Evolutionary conservation across 805 yeast species (phyloP).

Genomic region (Ogataea ganodermae): DNA sequence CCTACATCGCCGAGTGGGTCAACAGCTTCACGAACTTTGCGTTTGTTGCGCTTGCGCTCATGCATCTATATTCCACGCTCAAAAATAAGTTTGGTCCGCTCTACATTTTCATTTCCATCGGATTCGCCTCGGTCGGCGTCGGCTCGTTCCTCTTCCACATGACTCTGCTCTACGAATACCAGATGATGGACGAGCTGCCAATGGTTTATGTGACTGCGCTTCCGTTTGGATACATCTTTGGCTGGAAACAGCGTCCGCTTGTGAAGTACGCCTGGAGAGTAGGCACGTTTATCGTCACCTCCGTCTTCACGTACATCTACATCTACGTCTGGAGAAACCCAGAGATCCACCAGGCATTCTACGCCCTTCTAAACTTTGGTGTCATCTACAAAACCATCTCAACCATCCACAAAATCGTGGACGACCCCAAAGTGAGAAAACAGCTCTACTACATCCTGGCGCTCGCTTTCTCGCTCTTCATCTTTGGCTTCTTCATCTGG

Average conservation of each 20-base stretch:
- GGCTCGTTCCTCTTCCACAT: constrained; percentile 97
- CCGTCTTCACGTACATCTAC: constrained; percentile 65
- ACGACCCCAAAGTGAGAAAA: constrained; percentile 22
- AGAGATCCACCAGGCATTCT: constrained; percentile 83
- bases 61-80: constrained; percentile 53
- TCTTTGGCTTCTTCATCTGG: constrained; percentile 83
- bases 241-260: constrained; percentile 30
- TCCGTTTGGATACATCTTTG: constrained; percentile 57
- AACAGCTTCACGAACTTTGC: constrained; percentile 76
- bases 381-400: constrained; percentile 60
- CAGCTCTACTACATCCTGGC: constrained; percentile 31
- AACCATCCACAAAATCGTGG: constrained; percentile 27
- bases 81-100: constrained; percentile 66
- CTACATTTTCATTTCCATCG: constrained; percentile 69
- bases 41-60: constrained; percentile 34
- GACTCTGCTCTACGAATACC: constrained; percentile 89
- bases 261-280: constrained; percentile 24
- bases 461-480: constrained; percentile 45
- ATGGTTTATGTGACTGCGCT: constrained; percentile 98
- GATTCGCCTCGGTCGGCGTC: constrained; percentile 86
- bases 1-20: constrained; percentile 85
- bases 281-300: constrained; percentile 35
- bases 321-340: constrained; percentile 73
- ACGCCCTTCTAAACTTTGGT: constrained; percentile 73
- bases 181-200: constrained; percentile 91